Evolutionary conservation across 2,329 filamentous ascomycete genomes (phyloP), one percentile per base, ranked within the genome.

Genomic region (Ophiostoma pallidulum): DNA sequence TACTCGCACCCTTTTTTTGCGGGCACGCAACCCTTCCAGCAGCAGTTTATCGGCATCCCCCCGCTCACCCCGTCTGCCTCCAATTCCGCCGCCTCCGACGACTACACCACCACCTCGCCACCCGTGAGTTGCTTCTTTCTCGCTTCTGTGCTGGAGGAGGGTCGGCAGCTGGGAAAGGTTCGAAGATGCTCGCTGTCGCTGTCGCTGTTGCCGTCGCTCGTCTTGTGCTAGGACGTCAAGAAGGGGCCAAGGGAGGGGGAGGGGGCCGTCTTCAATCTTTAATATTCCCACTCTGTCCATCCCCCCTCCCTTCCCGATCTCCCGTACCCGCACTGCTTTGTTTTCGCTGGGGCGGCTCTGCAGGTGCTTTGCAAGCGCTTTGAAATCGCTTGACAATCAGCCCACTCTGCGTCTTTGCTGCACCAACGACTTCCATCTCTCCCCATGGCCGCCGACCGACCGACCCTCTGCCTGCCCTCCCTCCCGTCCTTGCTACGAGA

Each of bases 51-150:
- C 59, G 66, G 68, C 53, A 70, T 78, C 46, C 65, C 70, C 48
- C 73, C 73, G 41, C 59, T 76, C 59, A 77, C 74, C 52, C 74
- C 75, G 26, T 75, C 74, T 48, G 70, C 74, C 60, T 73, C 74
- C 49, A 73, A 73, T 56, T 75, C 74, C 47, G 70, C 70, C 38
- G 64, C 65, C 24, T 76, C 74, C 32, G 74, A 77, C 48, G 74
- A 78, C 47, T 78, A 73, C 63, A 69, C 64, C 58, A 71, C 65
- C 49, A 72, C 72, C 45, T 77, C 75, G 56, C 71, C 75, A 57
- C 70, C 74, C 60, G 75, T 78, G 65, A 64, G 72, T 72, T 49
- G 48, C 41, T 50, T 42, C 49, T 48, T 41, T 50, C 40, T 39
- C 36, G 51, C 52, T 59, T 58, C 32, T 33, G 12, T 4, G 24